These are phyloP conservation scores for Aspergillus sp. DNA, from an alignment of 2,329 filamentous ascomycete species.

Conservation along the genomic window DNA sequence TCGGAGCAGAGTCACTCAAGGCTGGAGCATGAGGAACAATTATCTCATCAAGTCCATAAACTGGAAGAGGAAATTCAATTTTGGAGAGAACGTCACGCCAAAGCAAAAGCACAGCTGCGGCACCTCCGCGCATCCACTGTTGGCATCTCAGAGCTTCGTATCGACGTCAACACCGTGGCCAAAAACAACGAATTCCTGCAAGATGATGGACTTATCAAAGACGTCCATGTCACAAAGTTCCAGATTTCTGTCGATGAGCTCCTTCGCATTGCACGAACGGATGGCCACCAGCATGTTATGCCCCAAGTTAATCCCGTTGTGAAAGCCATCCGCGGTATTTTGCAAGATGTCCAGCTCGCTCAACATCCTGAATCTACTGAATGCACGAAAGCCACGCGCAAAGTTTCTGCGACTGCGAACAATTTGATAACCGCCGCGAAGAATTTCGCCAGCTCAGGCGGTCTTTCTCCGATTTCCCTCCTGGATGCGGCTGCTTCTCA, in stretches of 20 bases:
- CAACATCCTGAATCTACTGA: constrained; percentile 58
- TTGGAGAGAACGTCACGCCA: constrained; percentile 88
- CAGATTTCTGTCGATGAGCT: constrained; percentile 93
- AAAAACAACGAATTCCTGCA: constrained; percentile 72
- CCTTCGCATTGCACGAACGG: constrained; percentile 70
- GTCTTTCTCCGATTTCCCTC: constrained; percentile 87
- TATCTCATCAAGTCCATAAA: constrained; percentile 71
- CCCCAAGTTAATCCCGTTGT: constrained; percentile 87
- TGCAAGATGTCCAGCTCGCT: constrained; percentile 69
- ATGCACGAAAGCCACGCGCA: constrained; percentile 70
- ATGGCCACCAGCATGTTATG: constrained; percentile 72
- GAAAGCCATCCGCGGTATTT: constrained; percentile 77
- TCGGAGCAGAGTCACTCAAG: constrained; percentile 77
- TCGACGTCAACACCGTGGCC: constrained; percentile 51
- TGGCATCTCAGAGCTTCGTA: constrained; percentile 57
- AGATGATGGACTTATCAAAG: constrained; percentile 77
- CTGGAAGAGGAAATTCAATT: constrained; percentile 82
- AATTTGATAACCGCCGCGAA: constrained; percentile 93
- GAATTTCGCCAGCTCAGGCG: constrained; percentile 79
- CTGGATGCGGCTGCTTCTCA: constrained; percentile 92
- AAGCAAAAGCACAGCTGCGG: constrained; percentile 81
- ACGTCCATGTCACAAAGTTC: constrained; percentile 91
- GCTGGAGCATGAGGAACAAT: constrained; percentile 77
- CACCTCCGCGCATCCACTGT: constrained; percentile 78
- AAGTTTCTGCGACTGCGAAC: constrained; percentile 90